These are phyloP conservation scores for Cynara cardunculus DNA, from an alignment of 129 eudicot genomes.

Conservation along the genomic window DNA sequence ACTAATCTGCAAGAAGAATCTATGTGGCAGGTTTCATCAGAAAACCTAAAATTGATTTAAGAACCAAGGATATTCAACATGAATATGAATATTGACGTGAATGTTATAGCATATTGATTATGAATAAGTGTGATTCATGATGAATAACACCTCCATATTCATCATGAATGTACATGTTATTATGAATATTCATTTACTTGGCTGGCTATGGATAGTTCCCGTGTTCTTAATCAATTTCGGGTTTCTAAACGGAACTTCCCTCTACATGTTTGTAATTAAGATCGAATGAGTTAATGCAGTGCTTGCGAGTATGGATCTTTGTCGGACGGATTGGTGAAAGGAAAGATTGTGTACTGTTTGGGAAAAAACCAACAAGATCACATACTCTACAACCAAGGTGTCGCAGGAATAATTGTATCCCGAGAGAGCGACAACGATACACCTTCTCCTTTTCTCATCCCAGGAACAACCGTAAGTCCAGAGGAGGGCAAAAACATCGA, in stretches of 20 bases:
- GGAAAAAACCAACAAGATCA: constrained; percentile 44
- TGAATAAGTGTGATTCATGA: background rate
- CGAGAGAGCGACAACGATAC: constrained; percentile 29
- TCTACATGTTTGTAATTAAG: background rate
- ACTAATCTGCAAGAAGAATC: too few relatives aligned
- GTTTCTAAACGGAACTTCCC: background rate
- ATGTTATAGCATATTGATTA: too few relatives aligned
- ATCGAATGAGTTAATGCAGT: constrained; percentile 31
- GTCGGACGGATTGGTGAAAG: constrained; percentile 48
- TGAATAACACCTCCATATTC: background rate
- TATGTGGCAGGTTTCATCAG: too few relatives aligned
- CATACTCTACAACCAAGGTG: constrained; percentile 24
- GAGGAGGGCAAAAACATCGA: constrained; percentile 46
- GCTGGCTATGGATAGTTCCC: too few relatives aligned
- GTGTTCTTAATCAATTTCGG: background rate
- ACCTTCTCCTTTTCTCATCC: constrained; percentile 37
- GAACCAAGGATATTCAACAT: too few relatives aligned
- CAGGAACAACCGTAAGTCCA: constrained; percentile 39
- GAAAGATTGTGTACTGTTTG: constrained; percentile 62
- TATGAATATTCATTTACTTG: too few relatives aligned
- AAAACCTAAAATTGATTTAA: too few relatives aligned
- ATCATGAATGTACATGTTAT: too few relatives aligned
- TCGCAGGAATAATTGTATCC: constrained; percentile 51
- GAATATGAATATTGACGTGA: too few relatives aligned
- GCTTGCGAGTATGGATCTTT: constrained; percentile 54